Percentiles rank a stretch among this genome's conserved stretches.
These are phyloP conservation scores for Penicillium sp. DNA, from an alignment of 2,329 filamentous ascomycete genomes.

Conservation along the genomic window DNA sequence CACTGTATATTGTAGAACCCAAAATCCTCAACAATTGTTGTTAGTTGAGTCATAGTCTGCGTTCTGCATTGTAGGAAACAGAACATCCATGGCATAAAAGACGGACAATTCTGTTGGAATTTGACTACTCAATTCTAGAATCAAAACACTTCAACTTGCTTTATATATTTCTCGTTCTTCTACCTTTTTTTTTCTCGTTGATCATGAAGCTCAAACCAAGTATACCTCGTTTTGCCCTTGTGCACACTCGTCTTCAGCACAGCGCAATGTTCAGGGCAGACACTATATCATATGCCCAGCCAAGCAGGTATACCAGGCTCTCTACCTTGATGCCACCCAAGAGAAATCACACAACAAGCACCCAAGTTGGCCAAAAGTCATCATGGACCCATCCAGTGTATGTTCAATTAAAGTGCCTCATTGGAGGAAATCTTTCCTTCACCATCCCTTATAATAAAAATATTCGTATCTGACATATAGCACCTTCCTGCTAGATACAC, in stretches of 20 bases:
- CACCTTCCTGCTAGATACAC: slow-evolving; percentile 56
- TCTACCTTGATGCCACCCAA: not conserved
- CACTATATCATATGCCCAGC: not conserved
- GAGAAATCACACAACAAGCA: slow-evolving; percentile 1
- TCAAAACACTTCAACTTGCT: not conserved
- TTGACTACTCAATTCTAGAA: not conserved
- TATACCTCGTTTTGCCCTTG: not conserved
- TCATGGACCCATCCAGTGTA: slow-evolving; percentile 65
- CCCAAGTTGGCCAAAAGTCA: slow-evolving; percentile 37
- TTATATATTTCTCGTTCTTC: not conserved
- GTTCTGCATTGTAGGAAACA: slow-evolving; percentile 12
- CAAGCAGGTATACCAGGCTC: not conserved
- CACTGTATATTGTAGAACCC: slow-evolving; percentile 11
- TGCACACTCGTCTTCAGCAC: not conserved
- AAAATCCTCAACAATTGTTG: not conserved
- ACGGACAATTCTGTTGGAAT: not conserved
- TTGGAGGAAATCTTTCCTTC: not conserved
- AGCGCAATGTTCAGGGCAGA: not conserved
- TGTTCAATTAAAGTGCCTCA: slow-evolving; percentile 4
- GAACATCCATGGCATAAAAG: slow-evolving; percentile 6
- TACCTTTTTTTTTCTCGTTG: not conserved
- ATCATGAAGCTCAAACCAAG: not conserved
- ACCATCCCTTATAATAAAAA: not conserved
- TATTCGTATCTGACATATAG: not conserved
- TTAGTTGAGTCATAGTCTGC: slow-evolving; percentile 5